Base-by-base conservation (phyloP, 164 flowering plant genomes). In the Magnolia sinica region DNA sequence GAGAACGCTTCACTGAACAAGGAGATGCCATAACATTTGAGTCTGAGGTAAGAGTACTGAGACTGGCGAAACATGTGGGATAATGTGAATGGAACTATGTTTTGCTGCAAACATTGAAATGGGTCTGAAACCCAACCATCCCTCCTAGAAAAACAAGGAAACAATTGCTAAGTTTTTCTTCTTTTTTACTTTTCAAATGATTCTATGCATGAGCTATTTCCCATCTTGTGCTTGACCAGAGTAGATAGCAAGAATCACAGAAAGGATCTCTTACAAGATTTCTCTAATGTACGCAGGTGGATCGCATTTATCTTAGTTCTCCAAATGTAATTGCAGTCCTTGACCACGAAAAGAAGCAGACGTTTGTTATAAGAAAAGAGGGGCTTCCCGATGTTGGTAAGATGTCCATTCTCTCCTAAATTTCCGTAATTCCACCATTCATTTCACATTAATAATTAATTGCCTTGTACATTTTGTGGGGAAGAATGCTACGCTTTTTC, bases 1-100 rank as follows among this genome's bases (percentile, higher is more conserved):
- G 81, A 82, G 93, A 96, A 82, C 93, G 96, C 10, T 93, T 91
- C 70, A 96, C 99, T 19, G 98, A 96, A 80, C 99, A 96, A 87
- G 97, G 95, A 78, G 98, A 94, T 82, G 97, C 99, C 18, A 71
- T 94, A 65, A 96, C 99, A 24, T 92, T 96, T 79, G 99, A 96
- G 79, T 85, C 90, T 51, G 99, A 96, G 98, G 99, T 94, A 85
- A 75, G 23, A 14, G n/a, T 45, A 6, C 45, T 37, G 45, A 4
- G 7, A 37, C 45, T 37, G 45, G 45, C 0, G 45, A 37, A 37
- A 37, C 45, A 37, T 37, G 45, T 37, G 45, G 45, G 45, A 37
- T 37, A 3, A 37, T 37, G 6, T 37, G 45, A 37, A 37, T 37
- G 45, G 45, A 37, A 37, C 45, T 37, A 37, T 37, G 45, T 37